Evolutionary conservation across 73 alveolate species (phyloP).

Genomic region (Loxodes magnus): DNA sequence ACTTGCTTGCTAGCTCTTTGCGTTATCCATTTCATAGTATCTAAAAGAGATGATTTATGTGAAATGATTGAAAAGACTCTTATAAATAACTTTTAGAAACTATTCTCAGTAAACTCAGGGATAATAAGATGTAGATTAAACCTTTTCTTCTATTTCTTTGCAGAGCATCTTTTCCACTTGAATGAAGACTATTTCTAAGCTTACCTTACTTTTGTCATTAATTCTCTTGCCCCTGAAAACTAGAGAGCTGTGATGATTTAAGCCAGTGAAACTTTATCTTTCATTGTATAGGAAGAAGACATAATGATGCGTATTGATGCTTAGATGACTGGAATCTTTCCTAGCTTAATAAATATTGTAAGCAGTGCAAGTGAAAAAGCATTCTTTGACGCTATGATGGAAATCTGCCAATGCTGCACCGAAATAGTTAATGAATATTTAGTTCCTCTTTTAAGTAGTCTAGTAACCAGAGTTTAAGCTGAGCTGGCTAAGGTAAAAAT

Average conservation of each 20-base stretch:
- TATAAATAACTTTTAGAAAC: background rate
- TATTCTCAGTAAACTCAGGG: background rate
- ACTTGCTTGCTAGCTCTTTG: conserved; percentile 1
- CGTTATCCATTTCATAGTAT: background rate
- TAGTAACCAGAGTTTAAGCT: conserved; percentile 1
- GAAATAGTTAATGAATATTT: background rate
- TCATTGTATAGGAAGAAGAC: conserved; percentile 6
- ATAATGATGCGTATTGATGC: background rate
- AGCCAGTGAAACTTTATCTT: conserved; percentile 11
- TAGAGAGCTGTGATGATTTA: background rate
- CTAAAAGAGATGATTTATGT: background rate
- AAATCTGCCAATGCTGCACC: background rate
- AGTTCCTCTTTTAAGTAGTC: background rate
- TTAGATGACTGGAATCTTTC: background rate
- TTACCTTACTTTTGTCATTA: background rate
- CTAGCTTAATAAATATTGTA: background rate
- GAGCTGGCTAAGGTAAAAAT: background rate
- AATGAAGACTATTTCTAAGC: background rate
- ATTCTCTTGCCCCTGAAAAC: conserved; percentile 2
- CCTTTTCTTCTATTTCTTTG: conserved; percentile 1
- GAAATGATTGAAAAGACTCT: background rate
- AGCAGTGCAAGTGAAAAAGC: background rate
- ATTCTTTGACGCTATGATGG: conserved; percentile 7
- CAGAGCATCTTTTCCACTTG: background rate
- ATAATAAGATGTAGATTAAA: background rate